These are phyloP conservation scores for Diaporthe humulicola DNA, from an alignment of 2,329 filamentous ascomycete species.

Conservation along the genomic window DNA sequence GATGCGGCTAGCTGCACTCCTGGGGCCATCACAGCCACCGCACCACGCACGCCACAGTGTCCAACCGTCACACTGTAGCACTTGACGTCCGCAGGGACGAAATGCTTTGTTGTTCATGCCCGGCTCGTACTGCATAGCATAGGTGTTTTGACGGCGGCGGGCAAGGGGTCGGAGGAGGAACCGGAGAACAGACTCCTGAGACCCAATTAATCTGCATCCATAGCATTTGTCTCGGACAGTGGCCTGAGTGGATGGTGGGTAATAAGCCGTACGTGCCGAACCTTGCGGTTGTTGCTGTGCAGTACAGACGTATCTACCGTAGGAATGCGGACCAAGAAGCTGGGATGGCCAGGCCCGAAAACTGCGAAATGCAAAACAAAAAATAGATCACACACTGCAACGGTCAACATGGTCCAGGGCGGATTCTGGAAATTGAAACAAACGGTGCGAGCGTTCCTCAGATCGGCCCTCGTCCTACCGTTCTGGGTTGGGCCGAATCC, in stretches of 20 bases:
- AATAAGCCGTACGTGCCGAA: conserved; percentile 14
- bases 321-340: conserved; percentile 21
- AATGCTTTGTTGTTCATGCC: neutral
- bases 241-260: conserved; percentile 20
- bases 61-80: conserved; percentile 23
- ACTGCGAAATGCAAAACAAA: conserved; percentile 26
- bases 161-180: conserved; percentile 18
- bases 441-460: conserved; percentile 19
- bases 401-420: conserved; percentile 26
- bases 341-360: conserved; percentile 5
- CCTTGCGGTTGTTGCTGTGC: conserved; percentile 3
- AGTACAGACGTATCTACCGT: neutral
- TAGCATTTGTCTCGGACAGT: conserved; percentile 20
- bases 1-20: conserved; percentile 25
- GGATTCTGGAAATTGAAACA: conserved; percentile 33
- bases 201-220: conserved; percentile 27
- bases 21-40: conserved; percentile 26
- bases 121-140: conserved; percentile 22
- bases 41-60: conserved; percentile 18
- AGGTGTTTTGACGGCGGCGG: conserved; percentile 15
- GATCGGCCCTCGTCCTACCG: conserved; percentile 16
- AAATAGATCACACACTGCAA: conserved; percentile 26
- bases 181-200: conserved; percentile 27
- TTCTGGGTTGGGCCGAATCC: conserved; percentile 2
- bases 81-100: neutral